Conservation (phyloP, 371 early-diverging fungal genomes). For the Paraphysoderma sedebokerense region DNA sequence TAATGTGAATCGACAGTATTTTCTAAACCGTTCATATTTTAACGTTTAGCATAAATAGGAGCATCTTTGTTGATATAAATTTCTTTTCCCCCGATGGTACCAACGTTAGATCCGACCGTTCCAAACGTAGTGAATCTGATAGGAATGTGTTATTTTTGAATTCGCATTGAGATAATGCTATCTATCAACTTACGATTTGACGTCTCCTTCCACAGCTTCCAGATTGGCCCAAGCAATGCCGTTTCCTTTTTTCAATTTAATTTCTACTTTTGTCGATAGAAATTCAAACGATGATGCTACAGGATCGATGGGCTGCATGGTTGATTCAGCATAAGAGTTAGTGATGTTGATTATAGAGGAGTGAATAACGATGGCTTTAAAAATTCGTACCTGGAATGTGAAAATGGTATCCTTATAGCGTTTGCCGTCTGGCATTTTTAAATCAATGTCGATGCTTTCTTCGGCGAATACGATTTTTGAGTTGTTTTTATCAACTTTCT, state of each 20-base stretch:
- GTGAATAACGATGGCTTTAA: background rate
- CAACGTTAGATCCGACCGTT: too few species aligned
- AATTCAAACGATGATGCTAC: slow-evolving; percentile 44
- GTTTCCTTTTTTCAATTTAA: slow-evolving; percentile 63
- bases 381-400: slow-evolving; percentile 22
- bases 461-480: slow-evolving; percentile 44
- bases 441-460: slow-evolving; percentile 21
- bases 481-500: slow-evolving; percentile 52
- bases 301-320: slow-evolving; percentile 43
- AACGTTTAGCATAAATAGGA: too few species aligned
- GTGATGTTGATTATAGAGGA: background rate
- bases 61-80: too few species aligned
- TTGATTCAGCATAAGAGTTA: background rate
- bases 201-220: slow-evolving; percentile 31
- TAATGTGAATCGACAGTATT: too few species aligned
- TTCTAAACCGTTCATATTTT: too few species aligned
- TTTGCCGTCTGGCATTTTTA: slow-evolving; percentile 39
- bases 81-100: too few species aligned
- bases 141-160: too few species aligned
- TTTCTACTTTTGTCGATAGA: slow-evolving; percentile 71
- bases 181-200: too few species aligned
- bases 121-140: too few species aligned
- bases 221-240: slow-evolving; percentile 75
- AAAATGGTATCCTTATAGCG: slow-evolving; percentile 33
- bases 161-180: too few species aligned